phyloP scores from a whole-genome alignment of 495 filamentous ascomycete species.

The Penicillium parvum region DNA sequence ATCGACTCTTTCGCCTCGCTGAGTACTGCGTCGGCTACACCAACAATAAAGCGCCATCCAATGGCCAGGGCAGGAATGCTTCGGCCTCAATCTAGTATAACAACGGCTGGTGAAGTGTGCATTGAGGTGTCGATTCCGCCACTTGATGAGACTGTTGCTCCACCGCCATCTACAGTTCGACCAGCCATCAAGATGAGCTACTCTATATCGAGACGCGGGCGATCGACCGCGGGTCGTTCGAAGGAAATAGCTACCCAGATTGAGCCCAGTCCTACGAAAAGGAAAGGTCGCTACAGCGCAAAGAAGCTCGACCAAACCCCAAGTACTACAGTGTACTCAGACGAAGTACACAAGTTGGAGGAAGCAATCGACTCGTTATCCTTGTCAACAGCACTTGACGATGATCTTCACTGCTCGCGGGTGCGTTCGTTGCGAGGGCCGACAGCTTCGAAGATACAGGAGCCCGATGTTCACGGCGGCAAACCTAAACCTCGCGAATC shows the following conservation, averaged over 20 bases:
- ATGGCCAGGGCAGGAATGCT: no score
- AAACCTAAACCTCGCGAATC: not conserved
- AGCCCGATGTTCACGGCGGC: not conserved
- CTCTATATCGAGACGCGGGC: conserved; percentile 7
- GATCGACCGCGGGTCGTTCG: not conserved
- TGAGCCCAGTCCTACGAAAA: no score
- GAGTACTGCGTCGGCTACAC: conserved; percentile 17
- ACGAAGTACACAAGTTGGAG: conserved; percentile 16
- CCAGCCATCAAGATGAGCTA: conserved; percentile 20
- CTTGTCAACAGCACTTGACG: conserved; percentile 6
- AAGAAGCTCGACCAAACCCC: conserved; percentile 2
- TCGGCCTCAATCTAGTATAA: conserved; percentile 4
- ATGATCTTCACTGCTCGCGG: not conserved
- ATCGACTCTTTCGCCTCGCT: conserved; percentile 27
- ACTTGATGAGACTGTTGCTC: conserved; percentile 4
- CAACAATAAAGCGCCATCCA: conserved; percentile 25
- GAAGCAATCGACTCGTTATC: conserved; percentile 18
- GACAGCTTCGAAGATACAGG: not conserved
- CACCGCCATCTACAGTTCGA: not conserved
- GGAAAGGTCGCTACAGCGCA: not conserved
- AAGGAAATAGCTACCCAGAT: no score
- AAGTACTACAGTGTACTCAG: not conserved
- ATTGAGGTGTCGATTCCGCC: conserved; percentile 12
- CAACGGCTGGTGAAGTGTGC: conserved; percentile 10
- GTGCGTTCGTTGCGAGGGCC: not conserved